phyloP scores from a whole-genome alignment of 2,329 filamentous ascomycete genomes.

The Aphanocladium album region DNA sequence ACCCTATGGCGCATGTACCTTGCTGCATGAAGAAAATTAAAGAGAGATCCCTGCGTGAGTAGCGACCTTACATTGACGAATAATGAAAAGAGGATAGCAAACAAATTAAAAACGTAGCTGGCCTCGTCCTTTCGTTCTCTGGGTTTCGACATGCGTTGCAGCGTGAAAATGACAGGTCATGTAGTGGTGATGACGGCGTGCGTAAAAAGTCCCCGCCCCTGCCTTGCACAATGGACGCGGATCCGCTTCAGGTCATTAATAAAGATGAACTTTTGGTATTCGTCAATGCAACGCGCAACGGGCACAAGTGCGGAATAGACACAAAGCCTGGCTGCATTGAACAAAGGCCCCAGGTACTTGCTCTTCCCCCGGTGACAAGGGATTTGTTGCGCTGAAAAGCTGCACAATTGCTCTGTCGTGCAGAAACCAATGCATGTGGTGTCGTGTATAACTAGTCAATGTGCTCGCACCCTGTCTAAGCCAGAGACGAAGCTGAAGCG shows the following conservation, averaged over 20 bases:
- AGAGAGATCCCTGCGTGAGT: background rate
- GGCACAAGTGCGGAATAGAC: too few relatives aligned
- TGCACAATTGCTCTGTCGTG: background rate
- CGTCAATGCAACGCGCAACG: background rate
- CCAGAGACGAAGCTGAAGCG: background rate
- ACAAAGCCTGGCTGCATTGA: background rate
- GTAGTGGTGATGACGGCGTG: slow-evolving; percentile 8
- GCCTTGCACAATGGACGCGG: background rate
- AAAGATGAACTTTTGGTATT: background rate
- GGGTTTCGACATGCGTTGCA: background rate
- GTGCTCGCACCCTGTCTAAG: background rate
- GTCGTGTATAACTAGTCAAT: too few relatives aligned
- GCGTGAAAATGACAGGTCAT: slow-evolving; percentile 3
- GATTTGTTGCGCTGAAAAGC: background rate
- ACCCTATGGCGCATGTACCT: background rate
- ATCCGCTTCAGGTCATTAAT: background rate
- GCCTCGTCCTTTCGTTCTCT: background rate
- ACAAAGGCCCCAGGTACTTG: background rate
- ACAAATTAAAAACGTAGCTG: background rate
- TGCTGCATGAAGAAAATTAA: background rate
- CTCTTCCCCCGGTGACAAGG: background rate
- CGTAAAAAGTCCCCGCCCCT: background rate
- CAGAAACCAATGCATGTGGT: background rate
- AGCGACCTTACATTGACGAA: background rate
- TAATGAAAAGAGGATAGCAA: background rate